A percentile compares a stretch with the other conserved stretches of the same genome.
phyloP scores from a whole-genome alignment of 257 asterid species.

The Thymus mandschuricus region DNA sequence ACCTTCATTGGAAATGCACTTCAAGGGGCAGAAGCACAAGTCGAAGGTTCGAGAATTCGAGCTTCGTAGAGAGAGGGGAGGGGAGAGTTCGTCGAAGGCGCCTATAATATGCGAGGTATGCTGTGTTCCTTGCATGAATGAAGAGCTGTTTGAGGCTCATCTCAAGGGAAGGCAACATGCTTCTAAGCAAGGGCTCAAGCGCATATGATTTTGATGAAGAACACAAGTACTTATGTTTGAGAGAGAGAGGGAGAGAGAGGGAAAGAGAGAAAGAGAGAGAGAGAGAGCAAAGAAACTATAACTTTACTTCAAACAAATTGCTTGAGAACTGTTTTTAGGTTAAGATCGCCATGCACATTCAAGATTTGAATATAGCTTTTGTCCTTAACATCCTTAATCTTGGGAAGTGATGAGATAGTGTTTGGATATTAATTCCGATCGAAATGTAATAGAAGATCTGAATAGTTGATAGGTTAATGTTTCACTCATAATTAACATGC shows the following conservation, averaged over 20 bases:
- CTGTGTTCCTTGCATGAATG: conserved; percentile 50
- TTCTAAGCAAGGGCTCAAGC: conserved; percentile 20
- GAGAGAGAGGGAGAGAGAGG: too few species aligned
- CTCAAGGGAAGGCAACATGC: conserved; percentile 51
- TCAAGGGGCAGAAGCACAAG: conserved; percentile 60
- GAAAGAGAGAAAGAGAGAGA: too few species aligned
- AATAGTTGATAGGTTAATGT: too few species aligned
- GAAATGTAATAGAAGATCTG: too few species aligned
- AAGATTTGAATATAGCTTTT: too few species aligned
- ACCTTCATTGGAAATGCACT: conserved; percentile 40
- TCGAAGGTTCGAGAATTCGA: conserved; percentile 41
- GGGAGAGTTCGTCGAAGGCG: not conserved
- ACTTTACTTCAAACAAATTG: not conserved
- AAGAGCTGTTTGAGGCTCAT: conserved; percentile 43
- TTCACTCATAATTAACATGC: too few species aligned
- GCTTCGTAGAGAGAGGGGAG: conserved; percentile 19
- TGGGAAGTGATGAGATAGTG: too few species aligned
- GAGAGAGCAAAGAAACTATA: not conserved
- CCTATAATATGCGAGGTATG: conserved; percentile 51
- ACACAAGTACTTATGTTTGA: too few species aligned
- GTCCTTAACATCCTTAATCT: too few species aligned
- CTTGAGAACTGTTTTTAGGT: not conserved
- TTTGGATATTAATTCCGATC: too few species aligned
- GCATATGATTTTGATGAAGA: conserved; percentile 19
- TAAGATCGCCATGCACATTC: too few species aligned